Evolutionary conservation across 495 filamentous ascomycete species (phyloP).

Genomic region (Talaromyces borbonicus): DNA sequence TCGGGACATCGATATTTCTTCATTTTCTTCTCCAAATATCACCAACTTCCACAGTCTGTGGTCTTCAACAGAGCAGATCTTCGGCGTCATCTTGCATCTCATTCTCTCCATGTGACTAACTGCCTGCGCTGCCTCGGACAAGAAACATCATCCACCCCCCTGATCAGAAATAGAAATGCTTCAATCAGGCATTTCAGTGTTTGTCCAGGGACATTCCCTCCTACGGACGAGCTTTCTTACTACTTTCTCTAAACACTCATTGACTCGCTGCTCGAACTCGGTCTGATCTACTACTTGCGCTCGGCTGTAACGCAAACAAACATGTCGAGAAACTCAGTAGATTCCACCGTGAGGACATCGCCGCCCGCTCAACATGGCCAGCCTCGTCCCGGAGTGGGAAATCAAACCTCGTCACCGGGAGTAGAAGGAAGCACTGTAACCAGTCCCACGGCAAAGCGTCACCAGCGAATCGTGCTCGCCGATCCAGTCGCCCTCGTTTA

Average conservation of each 20-base stretch:
- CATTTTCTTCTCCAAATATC: too few species aligned
- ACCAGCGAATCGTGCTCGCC: constrained; percentile 55
- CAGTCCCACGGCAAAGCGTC: constrained; percentile 10
- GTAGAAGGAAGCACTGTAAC: constrained; percentile 15
- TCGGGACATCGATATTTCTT: too few species aligned
- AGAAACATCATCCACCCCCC: too few species aligned
- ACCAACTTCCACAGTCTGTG: too few species aligned
- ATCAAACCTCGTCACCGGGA: constrained; percentile 8
- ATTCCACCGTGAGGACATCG: not conserved
- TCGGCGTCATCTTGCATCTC: not conserved
- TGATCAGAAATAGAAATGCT: not conserved
- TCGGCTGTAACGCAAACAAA: not conserved
- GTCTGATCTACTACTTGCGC: too few species aligned
- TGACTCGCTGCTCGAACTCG: too few species aligned
- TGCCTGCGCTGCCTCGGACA: too few species aligned
- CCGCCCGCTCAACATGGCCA: not conserved
- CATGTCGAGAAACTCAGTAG: not conserved
- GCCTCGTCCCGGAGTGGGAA: not conserved
- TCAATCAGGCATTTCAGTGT: not conserved
- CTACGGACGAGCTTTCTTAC: not conserved
- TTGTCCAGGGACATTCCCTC: not conserved
- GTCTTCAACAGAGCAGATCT: not conserved
- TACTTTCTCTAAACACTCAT: too few species aligned
- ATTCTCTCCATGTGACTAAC: too few species aligned
- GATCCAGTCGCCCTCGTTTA: constrained; percentile 75